Conservation (phyloP, 202 grass and related monocot genomes). For the Elaeis oleifera region DNA sequence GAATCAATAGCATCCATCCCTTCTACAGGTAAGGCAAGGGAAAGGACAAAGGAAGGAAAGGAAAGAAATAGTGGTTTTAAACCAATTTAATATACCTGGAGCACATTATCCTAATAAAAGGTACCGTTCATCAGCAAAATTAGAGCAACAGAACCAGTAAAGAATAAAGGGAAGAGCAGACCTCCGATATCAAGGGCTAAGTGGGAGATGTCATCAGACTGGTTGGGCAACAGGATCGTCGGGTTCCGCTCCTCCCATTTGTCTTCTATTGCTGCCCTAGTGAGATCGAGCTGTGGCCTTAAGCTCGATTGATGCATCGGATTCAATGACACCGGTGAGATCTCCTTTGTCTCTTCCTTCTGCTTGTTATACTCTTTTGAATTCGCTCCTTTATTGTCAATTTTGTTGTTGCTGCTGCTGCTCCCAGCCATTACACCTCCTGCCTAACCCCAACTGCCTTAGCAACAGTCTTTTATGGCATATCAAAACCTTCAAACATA, state of each 20-base stretch:
- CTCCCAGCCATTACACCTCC: slow-evolving; percentile 23
- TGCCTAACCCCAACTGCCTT: not conserved
- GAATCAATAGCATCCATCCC: too few species aligned
- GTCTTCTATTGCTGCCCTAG: slow-evolving; percentile 76
- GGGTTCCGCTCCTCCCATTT: slow-evolving; percentile 72
- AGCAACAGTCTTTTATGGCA: not conserved
- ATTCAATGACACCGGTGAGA: not conserved
- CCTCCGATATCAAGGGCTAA: slow-evolving; percentile 92
- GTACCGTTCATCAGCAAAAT: too few species aligned
- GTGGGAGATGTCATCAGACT: slow-evolving; percentile 97
- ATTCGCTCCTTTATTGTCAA: slow-evolving; percentile 5
- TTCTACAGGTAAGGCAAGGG: too few species aligned
- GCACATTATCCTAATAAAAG: too few species aligned
- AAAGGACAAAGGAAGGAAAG: too few species aligned
- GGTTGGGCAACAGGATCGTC: slow-evolving; percentile 79
- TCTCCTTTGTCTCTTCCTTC: slow-evolving; percentile 20
- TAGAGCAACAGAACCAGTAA: too few species aligned
- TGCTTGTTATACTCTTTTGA: slow-evolving; percentile 5
- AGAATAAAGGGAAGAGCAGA: slow-evolving; percentile 15
- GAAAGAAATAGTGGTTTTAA: too few species aligned
- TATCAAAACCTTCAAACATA: too few species aligned
- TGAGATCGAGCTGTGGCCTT: slow-evolving; percentile 85
- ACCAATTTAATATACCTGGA: too few species aligned
- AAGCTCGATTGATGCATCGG: slow-evolving; percentile 64
- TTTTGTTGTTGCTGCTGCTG: not conserved